phyloP scores from a whole-genome alignment of 1,139 yeast genomes.

The Blastobotrys apis region DNA sequence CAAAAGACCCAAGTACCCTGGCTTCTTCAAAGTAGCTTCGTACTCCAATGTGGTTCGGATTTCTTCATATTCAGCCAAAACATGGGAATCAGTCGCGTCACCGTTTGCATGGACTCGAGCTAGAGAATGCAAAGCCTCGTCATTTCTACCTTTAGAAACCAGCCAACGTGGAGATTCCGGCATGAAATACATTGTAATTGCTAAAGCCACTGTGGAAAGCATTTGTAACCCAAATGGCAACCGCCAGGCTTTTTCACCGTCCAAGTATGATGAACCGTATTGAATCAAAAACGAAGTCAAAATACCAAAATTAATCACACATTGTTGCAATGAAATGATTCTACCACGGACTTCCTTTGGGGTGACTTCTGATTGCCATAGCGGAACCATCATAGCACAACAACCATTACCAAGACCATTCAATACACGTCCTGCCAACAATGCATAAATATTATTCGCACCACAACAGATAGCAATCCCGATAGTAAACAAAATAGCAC shows the following conservation, averaged over 20 bases:
- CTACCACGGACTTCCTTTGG: conserved; percentile 50
- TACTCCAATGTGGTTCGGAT: conserved; percentile 61
- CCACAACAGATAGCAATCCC: conserved; percentile 20
- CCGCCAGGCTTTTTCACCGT: conserved; percentile 22
- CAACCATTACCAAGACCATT: conserved; percentile 55
- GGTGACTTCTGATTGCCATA: conserved; percentile 60
- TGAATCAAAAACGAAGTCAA: conserved; percentile 74
- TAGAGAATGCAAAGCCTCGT: conserved; percentile 56
- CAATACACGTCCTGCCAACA: conserved; percentile 34
- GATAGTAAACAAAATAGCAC: conserved; percentile 17
- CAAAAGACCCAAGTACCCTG: conserved; percentile 59
- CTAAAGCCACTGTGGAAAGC: conserved; percentile 39
- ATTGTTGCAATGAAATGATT: conserved; percentile 31
- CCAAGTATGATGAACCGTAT: conserved; percentile 61
- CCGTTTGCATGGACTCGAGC: conserved; percentile 44
- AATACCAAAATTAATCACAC: conserved; percentile 44
- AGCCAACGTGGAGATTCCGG: conserved; percentile 80
- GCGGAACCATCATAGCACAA: conserved; percentile 52
- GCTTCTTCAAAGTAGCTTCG: conserved; percentile 51
- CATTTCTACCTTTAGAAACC: conserved; percentile 50
- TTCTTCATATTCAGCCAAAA: conserved; percentile 53
- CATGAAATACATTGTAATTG: conserved; percentile 56
- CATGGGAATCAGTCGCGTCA: conserved; percentile 52
- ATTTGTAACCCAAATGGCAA: conserved; percentile 46
- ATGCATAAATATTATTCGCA: conserved; percentile 17